Evolutionary conservation across 768 basidiomycete genomes (phyloP).

Genomic region (Agaricus blazei): DNA sequence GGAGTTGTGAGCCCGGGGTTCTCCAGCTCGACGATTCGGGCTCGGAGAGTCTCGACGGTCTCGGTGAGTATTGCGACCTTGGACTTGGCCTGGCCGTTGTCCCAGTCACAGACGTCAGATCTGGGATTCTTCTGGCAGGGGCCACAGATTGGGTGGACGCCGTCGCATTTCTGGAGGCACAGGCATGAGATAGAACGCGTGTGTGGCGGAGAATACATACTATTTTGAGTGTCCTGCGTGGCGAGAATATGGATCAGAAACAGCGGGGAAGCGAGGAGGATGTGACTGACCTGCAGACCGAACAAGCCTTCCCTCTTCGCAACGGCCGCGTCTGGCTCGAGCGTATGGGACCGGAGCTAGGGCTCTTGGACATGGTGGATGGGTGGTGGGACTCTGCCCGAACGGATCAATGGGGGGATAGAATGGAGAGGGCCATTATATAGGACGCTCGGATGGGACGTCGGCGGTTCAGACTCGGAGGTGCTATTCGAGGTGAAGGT

Average conservation of each 20-base stretch:
- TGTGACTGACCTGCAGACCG: slow-evolving; percentile 42
- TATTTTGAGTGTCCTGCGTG: slow-evolving; percentile 42
- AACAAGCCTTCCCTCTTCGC: slow-evolving; percentile 50
- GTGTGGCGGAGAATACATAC: slow-evolving; percentile 23
- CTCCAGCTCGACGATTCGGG: slow-evolving; percentile 53
- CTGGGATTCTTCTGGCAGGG: slow-evolving; percentile 58
- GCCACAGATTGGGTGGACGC: slow-evolving; percentile 56
- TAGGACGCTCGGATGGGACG: slow-evolving; percentile 15
- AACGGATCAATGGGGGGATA: slow-evolving; percentile 30
- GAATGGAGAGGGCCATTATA: slow-evolving; percentile 28
- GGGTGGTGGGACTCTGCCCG: slow-evolving; percentile 19
- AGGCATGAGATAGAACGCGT: not conserved
- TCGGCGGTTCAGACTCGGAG: slow-evolving; percentile 8
- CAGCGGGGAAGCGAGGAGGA: not conserved
- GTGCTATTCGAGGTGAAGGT: not conserved
- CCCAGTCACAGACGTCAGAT: slow-evolving; percentile 67
- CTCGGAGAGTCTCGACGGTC: slow-evolving; percentile 48
- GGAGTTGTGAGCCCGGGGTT: slow-evolving; percentile 43
- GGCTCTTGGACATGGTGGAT: slow-evolving; percentile 31
- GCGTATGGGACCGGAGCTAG: slow-evolving; percentile 21
- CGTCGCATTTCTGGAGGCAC: slow-evolving; percentile 54
- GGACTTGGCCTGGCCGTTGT: slow-evolving; percentile 57
- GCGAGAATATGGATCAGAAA: slow-evolving; percentile 7
- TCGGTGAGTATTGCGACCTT: slow-evolving; percentile 58
- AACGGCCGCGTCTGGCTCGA: slow-evolving; percentile 34